Evolutionary conservation across 164 flowering plant genomes (phyloP).

Genomic region (Kingdonia uniflora): DNA sequence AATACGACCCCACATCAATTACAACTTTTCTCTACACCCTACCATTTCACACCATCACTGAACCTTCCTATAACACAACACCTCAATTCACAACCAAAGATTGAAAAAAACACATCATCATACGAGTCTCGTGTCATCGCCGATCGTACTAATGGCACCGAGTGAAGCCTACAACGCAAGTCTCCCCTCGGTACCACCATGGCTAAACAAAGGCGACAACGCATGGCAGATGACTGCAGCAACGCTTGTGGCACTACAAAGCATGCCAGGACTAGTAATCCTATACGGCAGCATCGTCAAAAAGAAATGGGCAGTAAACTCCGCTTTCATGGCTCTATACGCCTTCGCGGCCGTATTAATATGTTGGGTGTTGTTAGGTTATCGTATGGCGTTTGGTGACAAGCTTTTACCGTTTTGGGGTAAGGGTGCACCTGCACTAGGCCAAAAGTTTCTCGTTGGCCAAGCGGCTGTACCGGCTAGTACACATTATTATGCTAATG

Average conservation of each 20-base stretch:
- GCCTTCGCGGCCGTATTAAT: slow-evolving; percentile 17
- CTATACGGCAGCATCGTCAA: slow-evolving; percentile 15
- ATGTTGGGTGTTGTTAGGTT: slow-evolving; percentile 12
- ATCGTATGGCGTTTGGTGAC: slow-evolving; percentile 17
- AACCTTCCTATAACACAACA: too few species aligned
- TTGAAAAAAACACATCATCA: too few species aligned
- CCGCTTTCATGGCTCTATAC: slow-evolving; percentile 19
- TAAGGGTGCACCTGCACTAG: slow-evolving; percentile 9
- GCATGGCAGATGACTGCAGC: slow-evolving; percentile 20
- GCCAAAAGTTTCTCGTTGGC: slow-evolving; percentile 3
- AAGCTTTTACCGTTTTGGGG: slow-evolving; percentile 19
- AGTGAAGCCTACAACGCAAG: slow-evolving; percentile 3
- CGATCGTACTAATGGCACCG: too few species aligned
- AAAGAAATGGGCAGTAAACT: too few species aligned
- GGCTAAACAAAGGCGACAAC: slow-evolving; percentile 20
- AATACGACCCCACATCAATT: too few species aligned
- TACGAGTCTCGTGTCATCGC: too few species aligned
- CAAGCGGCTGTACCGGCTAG: slow-evolving; percentile 7
- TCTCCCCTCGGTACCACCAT: slow-evolving; percentile 7
- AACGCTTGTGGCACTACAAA: slow-evolving; percentile 12
- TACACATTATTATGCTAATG: slow-evolving; percentile 1
- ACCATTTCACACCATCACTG: too few species aligned
- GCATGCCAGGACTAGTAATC: slow-evolving; percentile 16
- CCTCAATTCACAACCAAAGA: too few species aligned
- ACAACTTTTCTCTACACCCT: too few species aligned